Evolutionary conservation across 1,284 basidiomycete genomes (phyloP).

Genomic region (Irpex rosettiformis): DNA sequence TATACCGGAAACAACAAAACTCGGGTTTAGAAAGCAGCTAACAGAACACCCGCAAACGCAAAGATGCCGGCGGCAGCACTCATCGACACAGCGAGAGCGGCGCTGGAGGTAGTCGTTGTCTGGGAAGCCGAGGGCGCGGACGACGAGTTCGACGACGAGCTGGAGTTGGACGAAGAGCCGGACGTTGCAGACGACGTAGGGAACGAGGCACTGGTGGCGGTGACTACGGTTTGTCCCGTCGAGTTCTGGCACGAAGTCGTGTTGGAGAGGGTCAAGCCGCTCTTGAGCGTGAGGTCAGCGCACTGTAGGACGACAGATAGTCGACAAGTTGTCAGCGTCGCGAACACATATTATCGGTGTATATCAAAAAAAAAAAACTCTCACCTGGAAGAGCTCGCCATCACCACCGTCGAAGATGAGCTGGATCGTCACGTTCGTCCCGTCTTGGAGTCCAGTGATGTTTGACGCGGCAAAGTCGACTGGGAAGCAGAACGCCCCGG

Average conservation of each 20-base stretch:
- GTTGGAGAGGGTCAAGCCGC: conserved; percentile 36
- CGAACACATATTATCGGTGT: background rate
- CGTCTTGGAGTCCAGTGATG: conserved; percentile 46
- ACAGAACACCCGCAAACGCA: conserved; percentile 17
- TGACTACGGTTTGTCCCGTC: conserved; percentile 20
- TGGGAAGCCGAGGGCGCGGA: conserved; percentile 15
- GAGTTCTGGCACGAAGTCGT: conserved; percentile 29
- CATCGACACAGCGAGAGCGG: conserved; percentile 16
- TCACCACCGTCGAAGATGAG: conserved; percentile 64
- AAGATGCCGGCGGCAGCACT: conserved; percentile 22
- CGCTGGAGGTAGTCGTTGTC: conserved; percentile 18
- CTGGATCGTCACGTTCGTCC: conserved; percentile 61
- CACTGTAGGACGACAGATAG: conserved; percentile 39
- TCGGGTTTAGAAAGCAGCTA: conserved; percentile 16
- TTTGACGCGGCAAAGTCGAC: conserved; percentile 52
- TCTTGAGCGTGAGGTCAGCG: conserved; percentile 65
- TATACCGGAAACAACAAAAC: too few species aligned
- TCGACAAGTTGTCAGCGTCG: too few species aligned
- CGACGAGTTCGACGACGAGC: conserved; percentile 12
- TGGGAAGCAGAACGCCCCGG: conserved; percentile 60
- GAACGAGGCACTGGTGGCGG: conserved; percentile 12
- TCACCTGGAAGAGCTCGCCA: conserved; percentile 62
- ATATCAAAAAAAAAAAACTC: background rate
- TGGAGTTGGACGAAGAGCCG: background rate
- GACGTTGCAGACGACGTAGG: background rate